phyloP scores from a whole-genome alignment of 2,329 filamentous ascomycete species.

The Lasiodiplodia citricola region DNA sequence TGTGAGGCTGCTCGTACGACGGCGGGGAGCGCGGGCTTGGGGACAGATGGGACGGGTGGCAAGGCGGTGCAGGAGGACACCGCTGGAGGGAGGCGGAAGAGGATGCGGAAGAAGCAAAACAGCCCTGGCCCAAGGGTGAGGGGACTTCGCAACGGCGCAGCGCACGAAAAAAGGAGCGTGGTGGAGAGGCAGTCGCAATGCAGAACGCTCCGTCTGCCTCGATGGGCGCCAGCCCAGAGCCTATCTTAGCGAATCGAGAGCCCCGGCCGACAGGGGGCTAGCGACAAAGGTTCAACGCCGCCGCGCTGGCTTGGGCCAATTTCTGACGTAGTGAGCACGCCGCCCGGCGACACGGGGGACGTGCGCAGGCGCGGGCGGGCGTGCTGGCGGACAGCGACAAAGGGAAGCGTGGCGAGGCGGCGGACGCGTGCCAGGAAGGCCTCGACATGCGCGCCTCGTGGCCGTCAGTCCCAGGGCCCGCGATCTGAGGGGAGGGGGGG shows the following conservation, averaged over 20 bases:
- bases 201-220: constrained; percentile 20
- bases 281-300: constrained; percentile 24
- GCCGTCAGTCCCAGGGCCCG: constrained; percentile 5
- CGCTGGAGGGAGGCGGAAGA: constrained; percentile 17
- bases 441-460: constrained; percentile 14
- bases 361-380: constrained; percentile 15
- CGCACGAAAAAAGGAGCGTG: constrained; percentile 27
- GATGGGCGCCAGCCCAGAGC: constrained; percentile 11
- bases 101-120: constrained; percentile 20
- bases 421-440: constrained; percentile 16
- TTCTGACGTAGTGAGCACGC: constrained; percentile 20
- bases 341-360: not conserved
- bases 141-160: constrained; percentile 19
- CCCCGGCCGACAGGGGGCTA: constrained; percentile 20
- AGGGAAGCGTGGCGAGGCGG: constrained; percentile 21
- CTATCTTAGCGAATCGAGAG: constrained; percentile 22
- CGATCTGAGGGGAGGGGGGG: not conserved
- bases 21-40: constrained; percentile 20
- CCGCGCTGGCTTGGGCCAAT: constrained; percentile 24
- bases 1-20: constrained; percentile 27
- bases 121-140: constrained; percentile 10
- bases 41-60: constrained; percentile 19
- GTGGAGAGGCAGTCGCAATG: constrained; percentile 26
- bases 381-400: constrained; percentile 22
- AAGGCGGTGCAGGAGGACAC: constrained; percentile 14